Conservation (phyloP, 2,329 filamentous ascomycete genomes). For the Aureobasidium namibiae region DNA sequence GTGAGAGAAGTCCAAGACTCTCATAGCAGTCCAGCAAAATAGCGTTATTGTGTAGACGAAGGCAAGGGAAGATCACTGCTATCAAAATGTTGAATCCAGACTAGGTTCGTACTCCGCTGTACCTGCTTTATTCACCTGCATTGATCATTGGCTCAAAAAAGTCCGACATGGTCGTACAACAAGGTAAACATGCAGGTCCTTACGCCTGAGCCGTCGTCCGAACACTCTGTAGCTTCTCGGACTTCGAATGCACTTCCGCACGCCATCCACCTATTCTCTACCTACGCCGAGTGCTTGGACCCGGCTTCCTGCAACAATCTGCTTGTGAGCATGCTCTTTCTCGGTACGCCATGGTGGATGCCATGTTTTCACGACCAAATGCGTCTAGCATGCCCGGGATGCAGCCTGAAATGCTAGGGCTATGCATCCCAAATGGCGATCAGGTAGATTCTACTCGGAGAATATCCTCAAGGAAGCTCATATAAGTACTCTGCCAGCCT, state of each 20-base stretch:
- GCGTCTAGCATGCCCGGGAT: neutral
- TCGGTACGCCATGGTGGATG: constrained; percentile 4
- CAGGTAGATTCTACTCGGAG: neutral
- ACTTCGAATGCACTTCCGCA: constrained; percentile 8
- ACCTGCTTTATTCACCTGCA: neutral
- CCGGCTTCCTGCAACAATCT: neutral
- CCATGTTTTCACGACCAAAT: neutral
- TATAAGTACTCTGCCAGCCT: constrained; percentile 2
- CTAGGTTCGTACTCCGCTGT: neutral
- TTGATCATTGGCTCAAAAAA: constrained; percentile 1
- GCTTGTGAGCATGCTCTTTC: neutral
- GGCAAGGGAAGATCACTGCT: neutral
- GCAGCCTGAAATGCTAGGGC: constrained; percentile 1
- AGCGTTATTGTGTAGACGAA: neutral
- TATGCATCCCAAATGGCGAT: neutral
- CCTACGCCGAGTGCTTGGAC: neutral
- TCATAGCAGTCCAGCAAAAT: neutral
- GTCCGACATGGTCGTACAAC: constrained; percentile 5
- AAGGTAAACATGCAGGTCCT: neutral
- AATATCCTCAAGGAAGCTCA: neutral
- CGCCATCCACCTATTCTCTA: neutral
- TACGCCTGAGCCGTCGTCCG: neutral
- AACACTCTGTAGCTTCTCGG: constrained; percentile 1
- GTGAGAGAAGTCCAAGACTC: neutral
- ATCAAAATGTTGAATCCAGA: neutral